Evolutionary conservation across 2,329 filamentous ascomycete genomes (phyloP).

Genomic region (Dryadomyces quercus-mongolicae): DNA sequence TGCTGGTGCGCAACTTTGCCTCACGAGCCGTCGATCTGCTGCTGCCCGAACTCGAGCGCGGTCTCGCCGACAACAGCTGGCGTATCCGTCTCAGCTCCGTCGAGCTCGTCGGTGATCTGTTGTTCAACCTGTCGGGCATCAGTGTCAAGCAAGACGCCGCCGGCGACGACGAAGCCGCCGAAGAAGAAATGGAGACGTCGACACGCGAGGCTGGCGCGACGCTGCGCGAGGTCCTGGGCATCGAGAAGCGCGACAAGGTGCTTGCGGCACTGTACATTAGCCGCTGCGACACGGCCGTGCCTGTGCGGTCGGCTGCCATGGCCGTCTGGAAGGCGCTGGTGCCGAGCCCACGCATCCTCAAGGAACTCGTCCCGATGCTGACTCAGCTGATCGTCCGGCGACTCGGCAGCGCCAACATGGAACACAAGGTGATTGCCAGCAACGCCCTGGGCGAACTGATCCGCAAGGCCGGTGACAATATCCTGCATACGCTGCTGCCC

Average conservation of each 20-base stretch:
- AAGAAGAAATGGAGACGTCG: slow-evolving; percentile 60
- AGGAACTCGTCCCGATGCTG: slow-evolving; percentile 88
- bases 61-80: slow-evolving; percentile 93
- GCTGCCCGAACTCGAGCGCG: slow-evolving; percentile 87
- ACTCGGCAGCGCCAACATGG: slow-evolving; percentile 90
- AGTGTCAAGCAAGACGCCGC: slow-evolving; percentile 54
- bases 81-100: slow-evolving; percentile 97
- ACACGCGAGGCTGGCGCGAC: slow-evolving; percentile 82
- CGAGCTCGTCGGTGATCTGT: slow-evolving; percentile 86
- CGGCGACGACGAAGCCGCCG: slow-evolving; percentile 58
- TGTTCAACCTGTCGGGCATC: slow-evolving; percentile 96
- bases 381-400: slow-evolving; percentile 91
- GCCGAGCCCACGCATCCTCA: slow-evolving; percentile 79
- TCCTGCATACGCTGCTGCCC: slow-evolving; percentile 75
- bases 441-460: slow-evolving; percentile 95
- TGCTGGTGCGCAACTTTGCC: slow-evolving; percentile 97
- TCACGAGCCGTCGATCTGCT: slow-evolving; percentile 88
- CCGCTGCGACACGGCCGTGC: slow-evolving; percentile 86
- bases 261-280: slow-evolving; percentile 96
- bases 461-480: slow-evolving; percentile 88
- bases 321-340: slow-evolving; percentile 96
- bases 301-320: slow-evolving; percentile 82
- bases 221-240: slow-evolving; percentile 85
- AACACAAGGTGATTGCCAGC: slow-evolving; percentile 97
- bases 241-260: slow-evolving; percentile 94